phyloP scores from a whole-genome alignment of 495 filamentous ascomycete species.

The Lindgomyces ingoldianus region DNA sequence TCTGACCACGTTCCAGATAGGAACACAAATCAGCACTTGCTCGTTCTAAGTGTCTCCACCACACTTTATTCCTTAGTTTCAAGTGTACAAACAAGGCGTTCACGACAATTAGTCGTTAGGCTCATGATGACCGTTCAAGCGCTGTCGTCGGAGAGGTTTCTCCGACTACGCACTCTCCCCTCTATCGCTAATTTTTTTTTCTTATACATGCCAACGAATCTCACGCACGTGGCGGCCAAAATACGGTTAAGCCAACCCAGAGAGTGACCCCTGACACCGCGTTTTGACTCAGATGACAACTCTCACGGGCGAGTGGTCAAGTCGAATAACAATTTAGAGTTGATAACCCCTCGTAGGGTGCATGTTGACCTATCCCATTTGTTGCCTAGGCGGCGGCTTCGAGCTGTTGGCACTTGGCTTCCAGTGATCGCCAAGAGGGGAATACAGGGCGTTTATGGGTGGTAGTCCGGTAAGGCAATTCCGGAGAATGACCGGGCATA shows the following conservation, averaged over 20 bases:
- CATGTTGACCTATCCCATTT: neutral
- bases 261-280: neutral
- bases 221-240: neutral
- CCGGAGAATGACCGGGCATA: neutral
- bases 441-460: neutral
- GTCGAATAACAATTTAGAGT: neutral
- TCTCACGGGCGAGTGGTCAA: neutral
- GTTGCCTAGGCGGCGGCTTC: neutral
- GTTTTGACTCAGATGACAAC: neutral
- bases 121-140: neutral
- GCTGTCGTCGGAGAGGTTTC: neutral
- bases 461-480: neutral
- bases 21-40: constrained; percentile 1
- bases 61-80: too few relatives aligned
- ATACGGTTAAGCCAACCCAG: neutral
- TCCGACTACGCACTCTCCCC: neutral
- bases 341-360: neutral
- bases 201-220: neutral
- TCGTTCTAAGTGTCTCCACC: too few relatives aligned
- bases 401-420: neutral
- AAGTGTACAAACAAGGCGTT: neutral
- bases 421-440: neutral
- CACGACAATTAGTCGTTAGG: neutral
- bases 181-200: neutral
- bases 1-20: neutral